Evolutionary conservation across 23 red algal species (phyloP), one percentile per base, ranked within the genome.

Genomic region (Gracilaria domingensis): DNA sequence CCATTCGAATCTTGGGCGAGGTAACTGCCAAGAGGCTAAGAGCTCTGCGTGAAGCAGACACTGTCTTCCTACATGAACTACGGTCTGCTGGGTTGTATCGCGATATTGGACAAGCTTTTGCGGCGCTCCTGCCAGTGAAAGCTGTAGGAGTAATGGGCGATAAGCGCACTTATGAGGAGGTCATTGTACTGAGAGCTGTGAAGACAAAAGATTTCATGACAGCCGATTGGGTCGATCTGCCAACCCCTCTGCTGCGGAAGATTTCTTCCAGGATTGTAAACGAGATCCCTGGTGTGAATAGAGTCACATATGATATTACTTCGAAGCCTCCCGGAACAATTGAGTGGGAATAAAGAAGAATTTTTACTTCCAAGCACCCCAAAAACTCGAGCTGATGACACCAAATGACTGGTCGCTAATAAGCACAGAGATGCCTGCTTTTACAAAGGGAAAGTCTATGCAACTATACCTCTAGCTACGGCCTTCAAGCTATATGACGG

Each of bases 141-240:
- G 90, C 97, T 26, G 97, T 98, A 5, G 97, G 97, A 29, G 97
- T 98, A 17, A 98, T 98, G 97, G 97, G 97, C 58, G 97, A 98
- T 79, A 87, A 82, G n/a, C 93, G 97, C 58, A 95, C 97, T 12
- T 98, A 98, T 67, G 93, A 98, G 80, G 97, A 98, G 45, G 93
- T 98, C 9, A 96, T 98, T 75, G 91, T 88, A 16, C 83, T 98
- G 12, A 88, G 97, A 25, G 97, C 97, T 1, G 97, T 98, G 45
- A 95, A 91, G 76, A 98, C 97, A 37, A 84, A 92, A 26, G 97
- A 98, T 81, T 98, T 90, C 73, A 98, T 98, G 97, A 98, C 97
- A 30, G 97, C 97, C 12, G 75, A 93, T 85, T 98, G 97, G 97
- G 96, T 90, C 64, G 82, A 94, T 17, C 29, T 98, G 16, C 97